Percentiles rank a stretch among this genome's conserved stretches.
These are phyloP conservation scores for Camelina laxa DNA, from an alignment of 345 rosid genomes.

Conservation along the genomic window DNA sequence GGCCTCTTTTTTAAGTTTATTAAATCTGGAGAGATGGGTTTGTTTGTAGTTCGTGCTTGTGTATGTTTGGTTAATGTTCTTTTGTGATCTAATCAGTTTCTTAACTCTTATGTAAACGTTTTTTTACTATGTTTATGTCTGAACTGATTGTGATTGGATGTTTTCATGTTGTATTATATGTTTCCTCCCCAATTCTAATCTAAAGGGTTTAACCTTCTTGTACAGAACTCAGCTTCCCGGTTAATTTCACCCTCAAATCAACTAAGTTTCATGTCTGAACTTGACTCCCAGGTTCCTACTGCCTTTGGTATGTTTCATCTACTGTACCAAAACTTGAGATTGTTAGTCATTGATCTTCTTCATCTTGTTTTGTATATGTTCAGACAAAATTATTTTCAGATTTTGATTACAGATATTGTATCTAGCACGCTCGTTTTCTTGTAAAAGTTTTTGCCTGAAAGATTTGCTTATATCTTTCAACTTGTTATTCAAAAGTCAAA, in stretches of 20 bases:
- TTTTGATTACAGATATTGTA: not conserved
- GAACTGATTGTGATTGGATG: not conserved
- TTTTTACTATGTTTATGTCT: too few relatives aligned
- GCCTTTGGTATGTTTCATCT: slow-evolving; percentile 59
- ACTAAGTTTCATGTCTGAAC: slow-evolving; percentile 80
- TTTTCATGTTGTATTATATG: not conserved
- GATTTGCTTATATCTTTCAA: not conserved
- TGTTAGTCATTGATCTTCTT: slow-evolving; percentile 1
- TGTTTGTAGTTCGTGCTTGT: too few relatives aligned
- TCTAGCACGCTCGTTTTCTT: not conserved
- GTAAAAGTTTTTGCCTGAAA: not conserved
- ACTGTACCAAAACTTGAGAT: not conserved
- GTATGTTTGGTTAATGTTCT: too few relatives aligned
- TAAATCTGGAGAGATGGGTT: too few relatives aligned
- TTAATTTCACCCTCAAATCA: slow-evolving; percentile 45
- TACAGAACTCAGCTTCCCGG: slow-evolving; percentile 57
- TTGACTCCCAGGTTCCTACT: slow-evolving; percentile 70
- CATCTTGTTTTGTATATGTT: not conserved
- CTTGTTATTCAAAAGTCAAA: not conserved
- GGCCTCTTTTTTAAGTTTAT: too few relatives aligned
- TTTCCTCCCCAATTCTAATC: not conserved
- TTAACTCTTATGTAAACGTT: too few relatives aligned
- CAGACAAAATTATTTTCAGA: not conserved
- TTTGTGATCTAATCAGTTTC: too few relatives aligned
- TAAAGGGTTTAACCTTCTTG: not conserved